Evolutionary conservation across 371 early-diverging fungal genomes (phyloP).

Genomic region (Lichtheimia hyalospora): DNA sequence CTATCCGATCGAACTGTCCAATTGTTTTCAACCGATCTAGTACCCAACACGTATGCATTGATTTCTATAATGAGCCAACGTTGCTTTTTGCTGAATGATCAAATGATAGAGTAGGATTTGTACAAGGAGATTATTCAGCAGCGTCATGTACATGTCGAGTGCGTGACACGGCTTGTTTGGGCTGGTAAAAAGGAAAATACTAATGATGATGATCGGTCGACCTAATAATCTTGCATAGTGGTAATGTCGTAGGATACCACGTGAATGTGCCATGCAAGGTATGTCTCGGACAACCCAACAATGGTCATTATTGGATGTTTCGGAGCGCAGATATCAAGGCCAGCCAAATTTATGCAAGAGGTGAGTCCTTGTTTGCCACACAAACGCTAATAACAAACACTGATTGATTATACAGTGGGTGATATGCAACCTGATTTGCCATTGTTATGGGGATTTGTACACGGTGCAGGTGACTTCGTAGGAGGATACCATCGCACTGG

Average conservation of each 20-base stretch:
- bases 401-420: conserved; percentile 11
- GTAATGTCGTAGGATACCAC: conserved; percentile 45
- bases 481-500: conserved; percentile 22
- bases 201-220: neutral
- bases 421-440: conserved; percentile 22
- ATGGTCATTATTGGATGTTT: conserved; percentile 52
- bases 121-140: conserved; percentile 42
- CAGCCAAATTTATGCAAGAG: conserved; percentile 25
- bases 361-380: conserved; percentile 15
- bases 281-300: conserved; percentile 35
- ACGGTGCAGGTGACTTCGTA: conserved; percentile 29
- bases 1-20: conserved; percentile 35
- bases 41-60: conserved; percentile 35
- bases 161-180: conserved; percentile 37
- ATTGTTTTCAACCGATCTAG: conserved; percentile 40
- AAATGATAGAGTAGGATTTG: conserved; percentile 27
- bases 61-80: too few species aligned
- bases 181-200: conserved; percentile 27
- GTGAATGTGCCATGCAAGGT: conserved; percentile 44
- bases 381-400: neutral
- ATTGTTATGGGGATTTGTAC: conserved; percentile 44
- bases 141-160: conserved; percentile 40
- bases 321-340: conserved; percentile 25
- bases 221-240: conserved; percentile 18
- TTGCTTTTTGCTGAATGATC: too few species aligned